Evolutionary conservation across 2,329 filamentous ascomycete genomes (phyloP).

Genomic region (Hirsutella minnesotensis): DNA sequence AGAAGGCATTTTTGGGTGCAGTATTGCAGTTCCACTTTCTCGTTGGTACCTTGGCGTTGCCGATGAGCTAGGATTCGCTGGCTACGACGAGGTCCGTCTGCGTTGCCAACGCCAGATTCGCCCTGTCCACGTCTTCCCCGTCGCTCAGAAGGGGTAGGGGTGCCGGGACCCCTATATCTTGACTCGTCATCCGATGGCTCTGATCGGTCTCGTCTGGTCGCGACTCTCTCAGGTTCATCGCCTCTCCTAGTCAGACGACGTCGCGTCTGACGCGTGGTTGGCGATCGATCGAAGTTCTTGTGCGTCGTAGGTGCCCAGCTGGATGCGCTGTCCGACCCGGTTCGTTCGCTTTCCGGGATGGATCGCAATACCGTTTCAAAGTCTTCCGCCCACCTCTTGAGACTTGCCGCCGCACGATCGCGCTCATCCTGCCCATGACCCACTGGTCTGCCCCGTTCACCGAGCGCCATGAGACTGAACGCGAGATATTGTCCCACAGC

Average conservation of each 20-base stretch:
- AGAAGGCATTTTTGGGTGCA: slow-evolving; percentile 27
- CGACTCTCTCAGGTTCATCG: no score
- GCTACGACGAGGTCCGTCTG: slow-evolving; percentile 7
- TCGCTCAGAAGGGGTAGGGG: no score
- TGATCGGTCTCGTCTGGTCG: not conserved
- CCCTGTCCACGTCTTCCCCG: no score
- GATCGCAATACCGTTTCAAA: slow-evolving; percentile 12
- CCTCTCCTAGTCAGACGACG: no score
- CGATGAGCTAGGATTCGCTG: slow-evolving; percentile 7
- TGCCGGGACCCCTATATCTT: no score
- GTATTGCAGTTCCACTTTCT: slow-evolving; percentile 10
- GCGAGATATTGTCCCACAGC: slow-evolving; percentile 16
- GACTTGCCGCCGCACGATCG: no score
- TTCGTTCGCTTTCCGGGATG: slow-evolving; percentile 9
- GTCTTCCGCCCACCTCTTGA: slow-evolving; percentile 10
- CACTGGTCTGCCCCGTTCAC: slow-evolving; percentile 5
- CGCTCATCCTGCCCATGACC: no score
- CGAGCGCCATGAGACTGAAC: not conserved
- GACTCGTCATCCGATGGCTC: not conserved
- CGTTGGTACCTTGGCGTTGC: not conserved
- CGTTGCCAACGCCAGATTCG: not conserved
- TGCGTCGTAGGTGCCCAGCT: slow-evolving; percentile 10
- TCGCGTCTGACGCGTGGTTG: not conserved
- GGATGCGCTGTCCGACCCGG: slow-evolving; percentile 4
- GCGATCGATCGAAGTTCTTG: slow-evolving; percentile 9